Evolutionary conservation across 352 stramenopile genomes (phyloP).

Genomic region (Phytophthora cajani): DNA sequence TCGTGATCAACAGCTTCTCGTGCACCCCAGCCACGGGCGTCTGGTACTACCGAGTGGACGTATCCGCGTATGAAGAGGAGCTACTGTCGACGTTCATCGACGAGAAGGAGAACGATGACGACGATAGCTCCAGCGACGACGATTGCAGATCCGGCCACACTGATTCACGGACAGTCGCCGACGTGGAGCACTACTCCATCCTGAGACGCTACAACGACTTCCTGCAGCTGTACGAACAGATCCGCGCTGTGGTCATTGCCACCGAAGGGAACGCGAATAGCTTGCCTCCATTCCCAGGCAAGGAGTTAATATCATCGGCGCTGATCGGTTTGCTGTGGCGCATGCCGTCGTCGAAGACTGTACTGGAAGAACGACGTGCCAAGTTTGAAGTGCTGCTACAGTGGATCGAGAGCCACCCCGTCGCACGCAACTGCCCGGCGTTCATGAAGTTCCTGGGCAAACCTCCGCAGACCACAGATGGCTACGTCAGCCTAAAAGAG

Average conservation of each 20-base stretch:
- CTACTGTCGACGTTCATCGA: slow-evolving; percentile 26
- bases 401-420: slow-evolving; percentile 64
- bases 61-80: slow-evolving; percentile 38
- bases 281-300: slow-evolving; percentile 58
- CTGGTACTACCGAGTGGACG: slow-evolving; percentile 79
- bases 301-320: slow-evolving; percentile 57
- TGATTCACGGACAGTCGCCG: slow-evolving; percentile 12
- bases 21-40: slow-evolving; percentile 50
- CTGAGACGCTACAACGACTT: slow-evolving; percentile 77
- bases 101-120: slow-evolving; percentile 14
- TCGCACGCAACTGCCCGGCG: slow-evolving; percentile 41
- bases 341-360: slow-evolving; percentile 43
- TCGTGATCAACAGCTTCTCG: slow-evolving; percentile 63
- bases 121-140: slow-evolving; percentile 18
- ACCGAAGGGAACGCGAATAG: slow-evolving; percentile 21
- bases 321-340: slow-evolving; percentile 61
- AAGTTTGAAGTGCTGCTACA: slow-evolving; percentile 65
- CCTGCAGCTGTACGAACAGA: slow-evolving; percentile 56
- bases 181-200: slow-evolving; percentile 65
- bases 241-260: slow-evolving; percentile 32
- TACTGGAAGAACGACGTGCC: slow-evolving; percentile 59
- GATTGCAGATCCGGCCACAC: slow-evolving; percentile 26
- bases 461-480: slow-evolving; percentile 59
- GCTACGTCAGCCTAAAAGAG: slow-evolving; percentile 79
- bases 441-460: slow-evolving; percentile 65